These are phyloP conservation scores for Stereocaulon alpinum DNA, from an alignment of 495 filamentous ascomycete genomes.

Conservation along the genomic window DNA sequence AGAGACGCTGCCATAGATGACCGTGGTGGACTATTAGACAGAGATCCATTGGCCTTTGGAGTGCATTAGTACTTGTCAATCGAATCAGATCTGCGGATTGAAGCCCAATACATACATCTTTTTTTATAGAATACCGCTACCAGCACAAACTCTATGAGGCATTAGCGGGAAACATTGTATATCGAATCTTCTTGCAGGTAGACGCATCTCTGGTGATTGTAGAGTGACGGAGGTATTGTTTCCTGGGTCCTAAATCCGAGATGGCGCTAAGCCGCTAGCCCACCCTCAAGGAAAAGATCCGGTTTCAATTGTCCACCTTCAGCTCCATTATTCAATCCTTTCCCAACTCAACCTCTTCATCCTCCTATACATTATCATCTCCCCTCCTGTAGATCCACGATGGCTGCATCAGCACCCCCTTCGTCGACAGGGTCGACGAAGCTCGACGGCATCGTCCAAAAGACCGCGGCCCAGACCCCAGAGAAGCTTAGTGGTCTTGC, in stretches of 20 bases:
- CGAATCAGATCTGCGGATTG: no score
- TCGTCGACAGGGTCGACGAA: slow-evolving; percentile 31
- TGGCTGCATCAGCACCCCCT: slow-evolving; percentile 33
- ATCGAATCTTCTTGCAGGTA: background rate
- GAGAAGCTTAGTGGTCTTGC: slow-evolving; percentile 39
- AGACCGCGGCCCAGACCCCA: slow-evolving; percentile 32
- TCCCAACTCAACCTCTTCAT: no score
- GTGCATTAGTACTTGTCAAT: background rate
- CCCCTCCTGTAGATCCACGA: slow-evolving; percentile 23
- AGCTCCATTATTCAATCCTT: background rate
- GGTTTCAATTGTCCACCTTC: background rate
- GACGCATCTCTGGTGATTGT: background rate
- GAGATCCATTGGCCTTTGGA: background rate
- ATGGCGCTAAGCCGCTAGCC: slow-evolving; percentile 9
- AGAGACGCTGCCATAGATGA: no score
- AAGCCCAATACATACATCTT: background rate
- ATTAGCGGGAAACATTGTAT: background rate
- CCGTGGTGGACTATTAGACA: background rate
- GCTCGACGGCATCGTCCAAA: slow-evolving; percentile 31
- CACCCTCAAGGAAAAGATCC: slow-evolving; percentile 6
- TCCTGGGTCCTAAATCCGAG: background rate
- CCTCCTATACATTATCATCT: background rate
- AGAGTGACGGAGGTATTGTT: background rate
- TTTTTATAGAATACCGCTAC: no score
- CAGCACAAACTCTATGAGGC: background rate